phyloP scores from a whole-genome alignment of 106 monocot genomes.

The Dendrobium officinale region DNA sequence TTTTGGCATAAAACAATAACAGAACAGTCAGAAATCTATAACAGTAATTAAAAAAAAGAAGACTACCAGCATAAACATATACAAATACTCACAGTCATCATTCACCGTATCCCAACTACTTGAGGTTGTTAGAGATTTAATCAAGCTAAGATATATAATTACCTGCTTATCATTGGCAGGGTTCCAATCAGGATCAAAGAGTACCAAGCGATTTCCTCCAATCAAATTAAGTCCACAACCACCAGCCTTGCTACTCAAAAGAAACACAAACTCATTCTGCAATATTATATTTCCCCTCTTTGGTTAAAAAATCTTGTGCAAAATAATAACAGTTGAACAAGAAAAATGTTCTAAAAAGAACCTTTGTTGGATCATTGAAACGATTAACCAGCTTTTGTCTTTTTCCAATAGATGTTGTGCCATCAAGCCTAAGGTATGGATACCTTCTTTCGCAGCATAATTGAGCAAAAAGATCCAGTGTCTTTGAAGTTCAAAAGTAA shows the following conservation, averaged over 20 bases:
- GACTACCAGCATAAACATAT: neutral
- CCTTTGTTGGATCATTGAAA: conserved; percentile 86
- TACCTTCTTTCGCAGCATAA: conserved; percentile 96
- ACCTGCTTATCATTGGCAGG: conserved; percentile 99
- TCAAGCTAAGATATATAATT: neutral
- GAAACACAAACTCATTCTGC: conserved; percentile 98
- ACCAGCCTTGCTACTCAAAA: conserved; percentile 98
- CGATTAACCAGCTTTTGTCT: conserved; percentile 91
- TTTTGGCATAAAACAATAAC: conserved; percentile 12
- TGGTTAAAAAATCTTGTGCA: neutral
- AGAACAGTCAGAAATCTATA: neutral
- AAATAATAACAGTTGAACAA: neutral
- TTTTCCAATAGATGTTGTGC: conserved; percentile 91
- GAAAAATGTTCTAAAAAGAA: conserved; percentile 12
- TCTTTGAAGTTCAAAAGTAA: conserved; percentile 32
- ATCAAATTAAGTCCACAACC: conserved; percentile 99
- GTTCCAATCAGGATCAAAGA: conserved; percentile 99
- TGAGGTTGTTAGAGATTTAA: neutral
- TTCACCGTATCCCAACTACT: neutral
- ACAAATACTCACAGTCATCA: neutral
- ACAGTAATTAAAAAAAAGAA: neutral
- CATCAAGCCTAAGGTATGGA: conserved; percentile 88
- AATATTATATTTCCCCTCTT: conserved; percentile 4
- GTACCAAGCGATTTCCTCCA: conserved; percentile 92
- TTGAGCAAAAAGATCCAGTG: conserved; percentile 92